A percentile compares a stretch with the other conserved stretches of the same genome.
Evolutionary conservation across 352 stramenopile species (phyloP).

Genomic region (Phytophthora sansomeana): DNA sequence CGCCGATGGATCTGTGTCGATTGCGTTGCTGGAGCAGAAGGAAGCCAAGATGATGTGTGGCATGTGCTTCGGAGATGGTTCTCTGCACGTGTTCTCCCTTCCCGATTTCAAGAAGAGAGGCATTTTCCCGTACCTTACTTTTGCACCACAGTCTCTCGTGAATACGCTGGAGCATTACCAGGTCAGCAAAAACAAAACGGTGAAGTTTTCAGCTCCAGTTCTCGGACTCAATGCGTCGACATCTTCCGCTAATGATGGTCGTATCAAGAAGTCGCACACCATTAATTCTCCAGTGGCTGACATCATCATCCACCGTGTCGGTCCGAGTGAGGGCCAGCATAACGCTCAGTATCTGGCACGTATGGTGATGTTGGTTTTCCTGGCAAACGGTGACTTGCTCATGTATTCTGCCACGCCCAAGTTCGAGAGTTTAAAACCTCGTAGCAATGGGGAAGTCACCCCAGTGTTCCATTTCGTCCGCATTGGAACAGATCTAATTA

Average conservation of each 20-base stretch:
- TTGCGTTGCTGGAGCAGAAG: slow-evolving; percentile 55
- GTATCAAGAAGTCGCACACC: slow-evolving; percentile 84
- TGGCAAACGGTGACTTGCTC: slow-evolving; percentile 86
- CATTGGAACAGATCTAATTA: slow-evolving; percentile 78
- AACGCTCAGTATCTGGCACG: slow-evolving; percentile 79
- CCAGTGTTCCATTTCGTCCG: slow-evolving; percentile 72
- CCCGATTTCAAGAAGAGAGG: slow-evolving; percentile 85
- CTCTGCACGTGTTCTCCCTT: slow-evolving; percentile 83
- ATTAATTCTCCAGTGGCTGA: slow-evolving; percentile 87
- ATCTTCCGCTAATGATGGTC: slow-evolving; percentile 74
- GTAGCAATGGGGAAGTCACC: slow-evolving; percentile 21
- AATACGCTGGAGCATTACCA: slow-evolving; percentile 80
- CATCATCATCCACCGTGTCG: slow-evolving; percentile 83
- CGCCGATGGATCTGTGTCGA: slow-evolving; percentile 55
- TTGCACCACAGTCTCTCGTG: slow-evolving; percentile 78
- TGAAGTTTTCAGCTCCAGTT: slow-evolving; percentile 61
- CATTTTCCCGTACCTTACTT: slow-evolving; percentile 85
- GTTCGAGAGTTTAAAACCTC: slow-evolving; percentile 35
- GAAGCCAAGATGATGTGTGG: slow-evolving; percentile 85
- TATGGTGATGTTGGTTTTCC: slow-evolving; percentile 87
- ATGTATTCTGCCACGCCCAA: slow-evolving; percentile 77
- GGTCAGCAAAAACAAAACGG: slow-evolving; percentile 59
- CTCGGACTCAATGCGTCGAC: slow-evolving; percentile 79
- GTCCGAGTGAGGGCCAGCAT: slow-evolving; percentile 72
- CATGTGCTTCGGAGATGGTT: slow-evolving; percentile 84